Evolutionary conservation across 2,329 filamentous ascomycete genomes (phyloP), one percentile per base, ranked within the genome.

Genomic region (Cladosporium oxysporum): DNA sequence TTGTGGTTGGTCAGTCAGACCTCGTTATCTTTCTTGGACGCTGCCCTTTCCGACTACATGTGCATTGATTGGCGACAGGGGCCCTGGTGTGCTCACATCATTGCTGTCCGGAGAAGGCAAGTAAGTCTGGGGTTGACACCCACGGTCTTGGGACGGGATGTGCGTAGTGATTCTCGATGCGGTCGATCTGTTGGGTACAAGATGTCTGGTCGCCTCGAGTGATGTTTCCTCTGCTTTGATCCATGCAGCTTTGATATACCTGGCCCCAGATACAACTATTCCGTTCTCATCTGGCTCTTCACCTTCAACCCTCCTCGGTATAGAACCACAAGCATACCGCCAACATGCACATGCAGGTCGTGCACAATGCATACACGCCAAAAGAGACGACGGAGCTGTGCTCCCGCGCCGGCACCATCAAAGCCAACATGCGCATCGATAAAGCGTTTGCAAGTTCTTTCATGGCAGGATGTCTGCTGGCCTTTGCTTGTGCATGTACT

Each of bases 361-460:
- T 64, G 21, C 59, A 63, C 37, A 66, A 66, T 59, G 52, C 58
- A 18, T 66, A 66, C 44, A 57, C 65, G 2, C 65, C 65, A 21
- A 66, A 68, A 41, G 64, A 86, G 75, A 81, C 83, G 35, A 80
- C 80, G 11, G 82, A 85, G 73, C 74, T 84, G 14, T 77, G 84
- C 65, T 81, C 80, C 1, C 79, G 82, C 16, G 77, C 81, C n/a
- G 85, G 84, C 11, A 76, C 77, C 29, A 77, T 77, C 62, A 87
- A 86, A 71, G 83, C 82, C 11, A 79, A 82, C 64, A 85, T 83
- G 82, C 78, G 83, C 11, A 74, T 81, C 4, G 81, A 84, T 71
- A 86, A 85, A 68, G 77, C 85, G 49, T 85, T 86, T 69, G 70
- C 84, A 55, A 84, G 81, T 66, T 76, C 81, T 4, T 79, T 85